Percentiles rank a stretch among this genome's conserved stretches.
Conservation (phyloP, 169 alveolate genomes). For the Ichthyophthirius multifiliis region DNA sequence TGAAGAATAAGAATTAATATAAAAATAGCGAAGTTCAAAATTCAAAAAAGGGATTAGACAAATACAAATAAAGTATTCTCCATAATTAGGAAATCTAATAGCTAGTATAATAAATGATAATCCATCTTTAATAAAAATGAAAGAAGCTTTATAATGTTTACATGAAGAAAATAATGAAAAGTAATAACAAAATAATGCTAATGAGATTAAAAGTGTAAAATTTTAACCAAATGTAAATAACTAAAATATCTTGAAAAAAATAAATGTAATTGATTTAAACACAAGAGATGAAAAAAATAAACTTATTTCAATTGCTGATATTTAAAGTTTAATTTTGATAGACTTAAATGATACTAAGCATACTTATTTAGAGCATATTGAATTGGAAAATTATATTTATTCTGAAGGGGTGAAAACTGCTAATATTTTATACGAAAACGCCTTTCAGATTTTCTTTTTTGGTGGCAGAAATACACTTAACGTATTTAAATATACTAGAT, state of each 20-base stretch:
- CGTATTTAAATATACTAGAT: not conserved
- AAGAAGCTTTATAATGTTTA: not conserved
- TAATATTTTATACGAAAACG: not conserved
- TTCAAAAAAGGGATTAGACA: not conserved
- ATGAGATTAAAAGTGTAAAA: not conserved
- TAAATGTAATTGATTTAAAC: not conserved
- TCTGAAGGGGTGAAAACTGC: not conserved
- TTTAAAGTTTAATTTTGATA: not conserved
- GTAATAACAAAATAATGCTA: not conserved
- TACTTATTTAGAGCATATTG: not conserved
- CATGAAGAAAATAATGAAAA: not conserved
- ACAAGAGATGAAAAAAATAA: not conserved
- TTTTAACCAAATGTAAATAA: not conserved
- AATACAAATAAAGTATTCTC: not conserved
- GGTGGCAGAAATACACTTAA: not conserved
- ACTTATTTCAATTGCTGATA: not conserved
- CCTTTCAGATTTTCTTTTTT: not conserved
- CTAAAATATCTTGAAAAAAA: not conserved
- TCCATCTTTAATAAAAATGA: not conserved
- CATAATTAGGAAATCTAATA: not conserved
- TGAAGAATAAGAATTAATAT: conserved; percentile 1
- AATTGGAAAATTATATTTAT: not conserved
- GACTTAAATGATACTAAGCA: conserved; percentile 3
- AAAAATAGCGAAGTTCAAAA: not conserved
- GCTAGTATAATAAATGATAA: not conserved